Conservation (phyloP, 768 basidiomycete genomes). For the Phylloporus rhodoxanthus region DNA sequence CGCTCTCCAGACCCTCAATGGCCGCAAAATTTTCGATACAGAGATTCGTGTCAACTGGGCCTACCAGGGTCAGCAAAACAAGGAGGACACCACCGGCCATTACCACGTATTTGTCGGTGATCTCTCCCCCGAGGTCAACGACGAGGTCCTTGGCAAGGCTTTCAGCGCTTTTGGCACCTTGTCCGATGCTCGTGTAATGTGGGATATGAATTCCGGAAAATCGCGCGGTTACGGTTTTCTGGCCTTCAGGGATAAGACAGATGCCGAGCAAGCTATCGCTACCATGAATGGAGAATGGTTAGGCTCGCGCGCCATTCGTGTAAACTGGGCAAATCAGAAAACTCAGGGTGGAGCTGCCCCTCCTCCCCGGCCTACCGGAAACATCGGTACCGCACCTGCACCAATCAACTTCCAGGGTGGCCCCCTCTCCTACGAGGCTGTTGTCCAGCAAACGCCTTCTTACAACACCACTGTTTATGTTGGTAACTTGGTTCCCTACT, state of each 20-base stretch:
- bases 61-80: slow-evolving; percentile 96
- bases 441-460: slow-evolving; percentile 86
- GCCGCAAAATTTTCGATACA: slow-evolving; percentile 98
- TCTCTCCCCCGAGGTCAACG: slow-evolving; percentile 97
- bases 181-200: slow-evolving; percentile 98
- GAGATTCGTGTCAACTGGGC: slow-evolving; percentile 99
- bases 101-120: slow-evolving; percentile 99
- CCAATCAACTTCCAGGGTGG: slow-evolving; percentile 89
- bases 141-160: slow-evolving; percentile 93
- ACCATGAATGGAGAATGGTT: slow-evolving; percentile 99
- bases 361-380: slow-evolving; percentile 38
- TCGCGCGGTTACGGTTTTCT: slow-evolving; percentile 97
- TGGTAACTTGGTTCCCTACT: slow-evolving; percentile 96
- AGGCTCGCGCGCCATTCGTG: slow-evolving; percentile 94
- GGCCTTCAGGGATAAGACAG: slow-evolving; percentile 97
- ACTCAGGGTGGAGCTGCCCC: slow-evolving; percentile 60
- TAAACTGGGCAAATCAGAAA: slow-evolving; percentile 99
- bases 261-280: slow-evolving; percentile 97
- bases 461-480: slow-evolving; percentile 98
- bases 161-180: slow-evolving; percentile 96
- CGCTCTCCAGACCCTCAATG: slow-evolving; percentile 96
- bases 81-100: slow-evolving; percentile 97
- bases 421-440: slow-evolving; percentile 87
- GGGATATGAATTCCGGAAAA: slow-evolving; percentile 99
- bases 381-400: slow-evolving; percentile 66